These are phyloP conservation scores for Neopestalotiopsis sp. DNA, from an alignment of 2,329 filamentous ascomycete genomes.

Conservation along the genomic window DNA sequence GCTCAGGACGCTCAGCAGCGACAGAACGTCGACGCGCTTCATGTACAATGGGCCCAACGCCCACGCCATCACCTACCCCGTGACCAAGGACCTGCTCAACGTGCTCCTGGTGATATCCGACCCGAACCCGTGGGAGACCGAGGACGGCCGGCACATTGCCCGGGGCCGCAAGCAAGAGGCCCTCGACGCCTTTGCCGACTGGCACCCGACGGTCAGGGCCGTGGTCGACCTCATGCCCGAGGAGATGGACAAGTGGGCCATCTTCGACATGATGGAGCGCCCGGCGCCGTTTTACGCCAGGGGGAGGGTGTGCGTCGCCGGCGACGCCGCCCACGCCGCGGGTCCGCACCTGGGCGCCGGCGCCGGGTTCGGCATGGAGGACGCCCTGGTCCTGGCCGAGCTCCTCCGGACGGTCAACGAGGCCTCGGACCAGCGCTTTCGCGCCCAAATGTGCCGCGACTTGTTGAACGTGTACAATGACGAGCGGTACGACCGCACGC, in stretches of 20 bases:
- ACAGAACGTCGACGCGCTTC: conserved; percentile 53
- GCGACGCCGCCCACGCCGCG: conserved; percentile 62
- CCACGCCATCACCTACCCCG: conserved; percentile 66
- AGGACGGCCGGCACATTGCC: conserved; percentile 35
- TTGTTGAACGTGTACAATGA: conserved; percentile 34
- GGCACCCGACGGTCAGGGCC: conserved; percentile 42
- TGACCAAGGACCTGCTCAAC: conserved; percentile 64
- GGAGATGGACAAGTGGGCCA: conserved; percentile 56
- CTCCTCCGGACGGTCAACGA: conserved; percentile 32
- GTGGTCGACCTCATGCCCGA: conserved; percentile 52
- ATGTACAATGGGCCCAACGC: conserved; percentile 63
- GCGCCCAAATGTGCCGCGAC: conserved; percentile 26
- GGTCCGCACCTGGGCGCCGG: conserved; percentile 61
- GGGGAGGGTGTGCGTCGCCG: conserved; percentile 52
- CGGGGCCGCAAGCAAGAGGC: conserved; percentile 46
- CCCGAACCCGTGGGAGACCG: conserved; percentile 39
- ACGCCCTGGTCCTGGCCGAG: conserved; percentile 49
- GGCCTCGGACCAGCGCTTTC: conserved; percentile 10
- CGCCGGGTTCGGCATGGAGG: conserved; percentile 61
- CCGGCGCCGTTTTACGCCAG: conserved; percentile 50
- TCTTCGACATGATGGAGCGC: conserved; percentile 55
- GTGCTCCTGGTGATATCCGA: conserved; percentile 53
- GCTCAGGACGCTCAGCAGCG: conserved; percentile 49
- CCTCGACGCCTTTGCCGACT: conserved; percentile 43
- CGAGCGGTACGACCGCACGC: conserved; percentile 33